Evolutionary conservation across 495 filamentous ascomycete genomes (phyloP).

Genomic region (Hypoxylon fragiforme): DNA sequence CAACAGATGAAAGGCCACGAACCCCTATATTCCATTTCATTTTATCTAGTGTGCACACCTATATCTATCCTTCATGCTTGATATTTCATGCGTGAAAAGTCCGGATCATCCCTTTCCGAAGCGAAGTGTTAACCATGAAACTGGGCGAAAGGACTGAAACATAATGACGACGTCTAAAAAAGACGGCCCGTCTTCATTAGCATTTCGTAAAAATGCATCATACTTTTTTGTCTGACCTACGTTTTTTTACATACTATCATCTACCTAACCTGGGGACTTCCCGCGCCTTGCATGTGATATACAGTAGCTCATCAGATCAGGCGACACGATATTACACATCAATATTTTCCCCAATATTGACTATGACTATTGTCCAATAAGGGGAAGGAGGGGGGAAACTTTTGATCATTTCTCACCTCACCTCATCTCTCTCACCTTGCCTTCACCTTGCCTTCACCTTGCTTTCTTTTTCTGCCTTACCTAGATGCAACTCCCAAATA

Average conservation of each 20-base stretch:
- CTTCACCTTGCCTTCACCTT: no score
- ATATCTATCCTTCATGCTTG: conserved; percentile 43
- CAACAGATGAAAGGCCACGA: no score
- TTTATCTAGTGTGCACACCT: conserved; percentile 61
- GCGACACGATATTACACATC: conserved; percentile 15
- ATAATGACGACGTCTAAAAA: conserved; percentile 57
- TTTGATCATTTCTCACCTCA: no score
- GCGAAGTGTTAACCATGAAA: conserved; percentile 54
- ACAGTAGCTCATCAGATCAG: conserved; percentile 33
- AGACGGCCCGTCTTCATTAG: conserved; percentile 7
- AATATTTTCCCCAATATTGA: no score
- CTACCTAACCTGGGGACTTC: neutral
- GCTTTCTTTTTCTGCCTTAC: no score
- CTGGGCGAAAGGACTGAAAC: conserved; percentile 49
- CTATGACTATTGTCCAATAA: no score
- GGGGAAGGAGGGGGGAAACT: no score
- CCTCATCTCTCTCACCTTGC: no score
- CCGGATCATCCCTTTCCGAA: conserved; percentile 27
- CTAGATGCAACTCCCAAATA: no score
- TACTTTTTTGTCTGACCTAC: no score
- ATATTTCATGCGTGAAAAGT: conserved; percentile 45
- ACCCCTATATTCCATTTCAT: conserved; percentile 60
- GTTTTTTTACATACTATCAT: neutral
- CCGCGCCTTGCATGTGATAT: conserved; percentile 25
- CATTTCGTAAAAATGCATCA: neutral